A percentile compares a stretch with the other conserved stretches of the same genome.
Evolutionary conservation across 768 basidiomycete genomes (phyloP).

Genomic region (Leucosporidium creatinivorum): DNA sequence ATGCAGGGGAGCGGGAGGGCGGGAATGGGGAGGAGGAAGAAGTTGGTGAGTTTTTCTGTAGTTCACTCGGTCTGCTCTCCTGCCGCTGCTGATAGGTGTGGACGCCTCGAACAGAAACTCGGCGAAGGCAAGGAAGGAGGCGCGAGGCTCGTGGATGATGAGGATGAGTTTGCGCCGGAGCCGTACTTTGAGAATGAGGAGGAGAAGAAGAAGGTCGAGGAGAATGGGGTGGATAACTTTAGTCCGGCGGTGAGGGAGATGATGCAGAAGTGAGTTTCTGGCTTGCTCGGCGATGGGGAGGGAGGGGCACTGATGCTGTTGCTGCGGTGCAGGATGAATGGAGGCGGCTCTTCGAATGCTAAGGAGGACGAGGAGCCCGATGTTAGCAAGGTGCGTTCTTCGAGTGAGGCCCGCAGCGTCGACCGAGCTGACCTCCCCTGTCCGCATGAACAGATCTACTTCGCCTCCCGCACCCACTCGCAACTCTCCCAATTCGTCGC

Average conservation of each 20-base stretch:
- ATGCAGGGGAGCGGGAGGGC: too few relatives aligned
- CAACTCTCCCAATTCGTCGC: conserved; percentile 85
- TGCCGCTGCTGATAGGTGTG: too few relatives aligned
- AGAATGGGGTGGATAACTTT: conserved; percentile 51
- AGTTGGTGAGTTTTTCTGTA: conserved; percentile 46
- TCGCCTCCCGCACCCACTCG: conserved; percentile 91
- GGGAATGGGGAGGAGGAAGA: conserved; percentile 45
- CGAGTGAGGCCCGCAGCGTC: neutral
- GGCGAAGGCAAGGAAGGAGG: neutral
- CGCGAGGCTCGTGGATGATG: conserved; percentile 40
- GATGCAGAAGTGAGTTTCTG: conserved; percentile 60
- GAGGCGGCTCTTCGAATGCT: conserved; percentile 26
- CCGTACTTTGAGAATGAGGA: conserved; percentile 28
- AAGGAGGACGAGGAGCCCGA: conserved; percentile 41
- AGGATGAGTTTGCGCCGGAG: conserved; percentile 69
- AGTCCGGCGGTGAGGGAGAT: conserved; percentile 70
- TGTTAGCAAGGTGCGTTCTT: conserved; percentile 26
- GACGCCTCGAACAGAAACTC: neutral
- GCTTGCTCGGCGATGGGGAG: neutral
- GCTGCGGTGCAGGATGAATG: conserved; percentile 31
- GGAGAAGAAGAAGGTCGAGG: neutral
- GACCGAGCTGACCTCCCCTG: conserved; percentile 37
- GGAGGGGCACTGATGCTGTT: conserved; percentile 8
- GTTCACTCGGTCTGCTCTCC: neutral
- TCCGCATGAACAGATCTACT: conserved; percentile 66